Conservation (phyloP, 257 asterid genomes). For the Lantana camara region DNA sequence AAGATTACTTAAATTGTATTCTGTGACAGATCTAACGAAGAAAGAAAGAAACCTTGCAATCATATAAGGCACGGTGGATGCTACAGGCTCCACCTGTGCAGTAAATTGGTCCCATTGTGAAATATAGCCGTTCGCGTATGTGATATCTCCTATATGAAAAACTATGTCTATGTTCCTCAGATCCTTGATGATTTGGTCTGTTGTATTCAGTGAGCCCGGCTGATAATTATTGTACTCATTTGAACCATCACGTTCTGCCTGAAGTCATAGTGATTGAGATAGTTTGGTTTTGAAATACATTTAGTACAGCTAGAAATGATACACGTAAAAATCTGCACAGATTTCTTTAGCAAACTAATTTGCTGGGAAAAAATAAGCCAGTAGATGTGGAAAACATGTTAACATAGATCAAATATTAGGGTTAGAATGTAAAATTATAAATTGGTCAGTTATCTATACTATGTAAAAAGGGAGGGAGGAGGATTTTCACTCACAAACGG, state of each 20-base stretch:
- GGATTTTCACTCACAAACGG: too few relatives aligned
- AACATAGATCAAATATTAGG: too few relatives aligned
- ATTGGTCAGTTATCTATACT: too few relatives aligned
- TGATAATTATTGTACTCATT: conserved; percentile 81
- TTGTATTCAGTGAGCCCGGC: conserved; percentile 83
- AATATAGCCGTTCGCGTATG: conserved; percentile 65
- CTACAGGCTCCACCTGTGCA: conserved; percentile 79
- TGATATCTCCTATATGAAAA: conserved; percentile 63
- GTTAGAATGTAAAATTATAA: too few relatives aligned
- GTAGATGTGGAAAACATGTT: neutral
- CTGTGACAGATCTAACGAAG: neutral
- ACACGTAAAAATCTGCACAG: conserved; percentile 7
- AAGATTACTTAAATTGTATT: neutral
- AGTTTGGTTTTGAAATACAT: neutral
- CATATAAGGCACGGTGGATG: conserved; percentile 84
- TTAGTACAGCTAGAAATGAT: neutral
- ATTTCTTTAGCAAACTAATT: conserved; percentile 4
- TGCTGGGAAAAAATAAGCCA: neutral
- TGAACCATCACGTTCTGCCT: conserved; percentile 97
- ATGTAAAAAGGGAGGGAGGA: too few relatives aligned
- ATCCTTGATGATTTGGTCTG: conserved; percentile 77
- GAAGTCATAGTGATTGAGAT: conserved; percentile 18
- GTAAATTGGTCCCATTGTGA: conserved; percentile 97
- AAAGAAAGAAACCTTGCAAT: conserved; percentile 68
- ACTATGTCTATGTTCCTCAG: conserved; percentile 57